Conservation (phyloP, 805 yeast genomes). For the Schwanniomyces pseudopolymorphus region DNA sequence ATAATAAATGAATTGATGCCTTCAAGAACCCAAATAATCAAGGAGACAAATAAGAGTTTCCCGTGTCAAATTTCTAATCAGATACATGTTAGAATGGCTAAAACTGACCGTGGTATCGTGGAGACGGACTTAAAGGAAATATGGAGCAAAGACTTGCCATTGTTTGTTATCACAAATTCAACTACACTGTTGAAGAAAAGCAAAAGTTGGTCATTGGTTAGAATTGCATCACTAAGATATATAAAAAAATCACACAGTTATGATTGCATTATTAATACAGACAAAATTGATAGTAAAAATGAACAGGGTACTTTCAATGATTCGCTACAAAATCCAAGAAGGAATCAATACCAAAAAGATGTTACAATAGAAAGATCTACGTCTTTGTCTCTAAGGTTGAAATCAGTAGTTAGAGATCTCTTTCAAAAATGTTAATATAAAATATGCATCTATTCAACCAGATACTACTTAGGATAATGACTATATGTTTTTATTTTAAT, state of each 20-base stretch:
- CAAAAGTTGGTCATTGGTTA: slow-evolving; percentile 11
- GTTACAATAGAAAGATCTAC: neutral
- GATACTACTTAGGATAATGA: neutral
- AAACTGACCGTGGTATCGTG: neutral
- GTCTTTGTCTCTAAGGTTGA: slow-evolving; percentile 3
- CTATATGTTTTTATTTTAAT: neutral
- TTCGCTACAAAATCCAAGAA: too few relatives aligned
- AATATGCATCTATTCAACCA: neutral
- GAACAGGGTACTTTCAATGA: neutral
- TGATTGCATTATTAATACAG: neutral
- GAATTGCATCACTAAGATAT: slow-evolving; percentile 7
- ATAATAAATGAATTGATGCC: neutral
- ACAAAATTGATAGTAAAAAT: neutral
- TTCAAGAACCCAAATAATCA: too few relatives aligned
- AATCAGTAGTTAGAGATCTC: slow-evolving; percentile 4
- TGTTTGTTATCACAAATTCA: neutral
- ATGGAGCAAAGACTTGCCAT: slow-evolving; percentile 13
- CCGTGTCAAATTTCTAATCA: neutral
- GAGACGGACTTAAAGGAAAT: slow-evolving; percentile 7
- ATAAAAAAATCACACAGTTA: slow-evolving; percentile 6
- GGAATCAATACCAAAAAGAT: too few relatives aligned
- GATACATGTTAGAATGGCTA: neutral
- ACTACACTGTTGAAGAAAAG: slow-evolving; percentile 7
- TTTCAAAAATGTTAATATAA: slow-evolving; percentile 2
- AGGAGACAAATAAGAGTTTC: neutral